These are phyloP conservation scores for Phytophthora fragariaefolia DNA, from an alignment of 352 stramenopile genomes.

Conservation along the genomic window DNA sequence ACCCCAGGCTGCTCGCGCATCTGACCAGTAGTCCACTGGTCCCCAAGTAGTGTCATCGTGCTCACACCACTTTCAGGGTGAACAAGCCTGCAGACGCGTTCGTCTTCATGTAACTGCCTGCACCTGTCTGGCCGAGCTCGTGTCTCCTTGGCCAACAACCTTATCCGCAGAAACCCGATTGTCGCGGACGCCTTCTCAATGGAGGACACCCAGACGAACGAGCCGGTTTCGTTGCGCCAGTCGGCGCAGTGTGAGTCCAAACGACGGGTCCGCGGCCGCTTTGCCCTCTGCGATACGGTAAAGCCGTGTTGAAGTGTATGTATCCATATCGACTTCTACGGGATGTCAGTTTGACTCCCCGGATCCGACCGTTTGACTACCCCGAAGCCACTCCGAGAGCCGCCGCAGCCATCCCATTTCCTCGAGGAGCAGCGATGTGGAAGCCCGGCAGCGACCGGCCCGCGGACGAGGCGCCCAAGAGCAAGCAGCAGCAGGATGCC, in stretches of 20 bases:
- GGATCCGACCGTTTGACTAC: not conserved
- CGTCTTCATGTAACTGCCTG: too few relatives aligned
- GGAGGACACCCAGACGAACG: too few relatives aligned
- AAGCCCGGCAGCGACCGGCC: conserved; percentile 58
- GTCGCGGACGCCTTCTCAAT: too few relatives aligned
- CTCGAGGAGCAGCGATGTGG: conserved; percentile 48
- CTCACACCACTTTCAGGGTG: not conserved
- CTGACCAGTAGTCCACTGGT: not conserved
- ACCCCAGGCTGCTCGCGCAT: not conserved
- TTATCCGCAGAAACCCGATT: too few relatives aligned
- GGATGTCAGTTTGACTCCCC: not conserved
- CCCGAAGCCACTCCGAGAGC: not conserved
- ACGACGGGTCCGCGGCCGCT: too few relatives aligned
- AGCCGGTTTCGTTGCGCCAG: not conserved
- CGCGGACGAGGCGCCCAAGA: conserved; percentile 33
- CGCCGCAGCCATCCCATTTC: conserved; percentile 22
- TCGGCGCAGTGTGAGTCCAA: too few relatives aligned
- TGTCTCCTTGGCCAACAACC: too few relatives aligned
- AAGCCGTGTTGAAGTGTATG: conserved; percentile 14
- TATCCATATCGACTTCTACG: conserved; percentile 16
- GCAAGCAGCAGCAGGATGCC: conserved; percentile 22
- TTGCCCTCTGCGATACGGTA: not conserved
- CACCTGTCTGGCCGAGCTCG: too few relatives aligned
- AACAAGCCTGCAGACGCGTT: too few relatives aligned
- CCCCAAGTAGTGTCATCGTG: too few relatives aligned